Base-by-base conservation (phyloP, 495 filamentous ascomycete species). In the Parachaetomium inaequale region DNA sequence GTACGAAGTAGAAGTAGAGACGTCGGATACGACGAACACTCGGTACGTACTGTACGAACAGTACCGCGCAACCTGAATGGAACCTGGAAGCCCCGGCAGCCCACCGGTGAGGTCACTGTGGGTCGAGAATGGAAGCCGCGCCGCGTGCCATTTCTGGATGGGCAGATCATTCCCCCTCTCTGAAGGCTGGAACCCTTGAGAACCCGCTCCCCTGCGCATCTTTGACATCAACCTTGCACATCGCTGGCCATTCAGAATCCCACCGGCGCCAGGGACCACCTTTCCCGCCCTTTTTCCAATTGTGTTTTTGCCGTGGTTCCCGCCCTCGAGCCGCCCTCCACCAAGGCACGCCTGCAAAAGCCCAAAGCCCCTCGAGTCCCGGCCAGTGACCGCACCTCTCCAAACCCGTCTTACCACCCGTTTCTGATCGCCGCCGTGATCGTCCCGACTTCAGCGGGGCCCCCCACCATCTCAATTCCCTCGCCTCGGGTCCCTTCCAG, bases 101-200 rank as follows among this genome's bases (percentile, higher is more conserved):
- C 59, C 40, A 23, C 38, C 40, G 19, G 59, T 62, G 59, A 62
- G 59, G 59, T 62, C 59, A 62, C 50, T 62, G 59, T 38, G 59
- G 59, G 40, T 29, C 47, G n/a, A 17, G 7, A 12, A 2, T 7
- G 29, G 46, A 59, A 62, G 53, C 55, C 55, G 59, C 52, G 31
- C 19, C 12, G 28, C 42, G 45, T 59, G 55, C 68, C 62, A 65
- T 61, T 64, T 61, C 43, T 57, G 58, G 43, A 5, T 25, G 54
- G 61, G 62, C 63, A 14, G 62, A 71, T 71, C 66, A 55, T 62
- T 66, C 63, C 55, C 47, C 29, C 55, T 42, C 42, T 54, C n/a
- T 15, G 31, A 38, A 25, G 31, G 8, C 34, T 25, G 52, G 52
- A 55, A 55, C 21, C 52, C 36, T 55, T 26, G 34, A 42, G 51